Evolutionary conservation across 208 protist species (phyloP), one percentile per base, ranked within the genome.

Genomic region (Naegleria gruberi): DNA sequence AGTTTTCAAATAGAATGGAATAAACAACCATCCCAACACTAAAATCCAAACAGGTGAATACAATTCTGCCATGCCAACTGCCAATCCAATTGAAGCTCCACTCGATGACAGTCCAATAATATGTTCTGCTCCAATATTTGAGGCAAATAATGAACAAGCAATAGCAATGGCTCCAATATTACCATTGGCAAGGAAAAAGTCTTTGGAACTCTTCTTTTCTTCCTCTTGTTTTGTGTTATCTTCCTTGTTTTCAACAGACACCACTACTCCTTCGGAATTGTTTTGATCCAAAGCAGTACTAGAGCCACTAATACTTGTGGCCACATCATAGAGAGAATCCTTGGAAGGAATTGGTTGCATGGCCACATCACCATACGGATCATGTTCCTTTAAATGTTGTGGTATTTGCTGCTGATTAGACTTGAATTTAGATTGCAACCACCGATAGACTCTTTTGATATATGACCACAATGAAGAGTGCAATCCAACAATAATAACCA

Each of bases 1-100:
- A 30, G 88, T 30, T 42, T 42, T 51, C 45, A 90, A 43, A 90
- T 90, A 90, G 17, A 81, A 84, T 19, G 88, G 88, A 44, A 81
- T 43, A 77, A 90, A 90, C 7, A 90, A 7, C 23, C 26, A 90
- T 34, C 45, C 88, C 23, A 90, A 44, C 0, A 90, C 19, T 40
- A 90, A 30, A 57, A 90, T 57, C 4, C 30, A 40, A 23, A 90
- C 10, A n/a, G 46, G 19, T 4, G 10, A 26, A 8, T 8, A 30
- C 46, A 46, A 73, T 81, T 90, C 88, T n/a, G n/a, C 46, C 83
- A 87, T 87, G 26, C 47, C 46, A 65, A 87, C 83, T 37, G 30
- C 17, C n/a, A 87, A 55, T 41, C 83, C 83, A 37, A 55, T 37
- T 1, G 30, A 41, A 8, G 83, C 83, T 40, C 83, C 83, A 41